Percentiles rank a stretch among this genome's conserved stretches.
Evolutionary conservation across 129 eudicot genomes (phyloP).

Genomic region (Smallanthus sonchifolius): DNA sequence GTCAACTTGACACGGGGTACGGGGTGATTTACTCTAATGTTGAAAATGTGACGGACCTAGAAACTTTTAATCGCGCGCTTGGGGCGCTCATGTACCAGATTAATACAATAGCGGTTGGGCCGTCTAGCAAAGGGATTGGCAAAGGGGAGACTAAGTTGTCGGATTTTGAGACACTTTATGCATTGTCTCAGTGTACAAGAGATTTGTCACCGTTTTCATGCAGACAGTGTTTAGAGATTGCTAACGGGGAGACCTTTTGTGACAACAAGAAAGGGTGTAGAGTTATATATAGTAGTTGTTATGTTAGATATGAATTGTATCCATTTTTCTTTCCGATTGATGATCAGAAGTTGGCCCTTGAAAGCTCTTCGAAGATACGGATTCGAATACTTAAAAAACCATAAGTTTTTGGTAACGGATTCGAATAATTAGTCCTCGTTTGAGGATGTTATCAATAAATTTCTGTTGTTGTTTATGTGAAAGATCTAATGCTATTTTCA

Average conservation of each 20-base stretch:
- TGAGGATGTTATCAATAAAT: not conserved
- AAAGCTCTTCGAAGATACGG: constrained; percentile 9
- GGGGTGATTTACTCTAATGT: constrained; percentile 41
- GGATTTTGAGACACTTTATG: constrained; percentile 44
- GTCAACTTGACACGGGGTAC: constrained; percentile 54
- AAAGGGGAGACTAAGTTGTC: constrained; percentile 41
- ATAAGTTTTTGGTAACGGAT: not conserved
- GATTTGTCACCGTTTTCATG: constrained; percentile 49
- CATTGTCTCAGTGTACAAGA: constrained; percentile 62
- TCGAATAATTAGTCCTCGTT: not conserved
- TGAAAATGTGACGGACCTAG: constrained; percentile 54
- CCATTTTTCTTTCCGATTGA: constrained; percentile 58
- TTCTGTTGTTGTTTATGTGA: not conserved
- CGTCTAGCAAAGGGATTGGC: constrained; percentile 46
- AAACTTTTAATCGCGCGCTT: constrained; percentile 42
- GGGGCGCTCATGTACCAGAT: constrained; percentile 42
- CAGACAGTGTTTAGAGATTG: constrained; percentile 62
- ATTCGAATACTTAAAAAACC: too few species aligned
- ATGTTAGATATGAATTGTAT: constrained; percentile 46
- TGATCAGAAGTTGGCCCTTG: constrained; percentile 8
- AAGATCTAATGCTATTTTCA: not conserved
- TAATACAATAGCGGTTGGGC: constrained; percentile 31
- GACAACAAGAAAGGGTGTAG: constrained; percentile 53
- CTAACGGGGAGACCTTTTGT: constrained; percentile 37
- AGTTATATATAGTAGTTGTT: constrained; percentile 59